These are phyloP conservation scores for Cerioporus squamosus DNA, from an alignment of 1,284 basidiomycete species.

Conservation along the genomic window DNA sequence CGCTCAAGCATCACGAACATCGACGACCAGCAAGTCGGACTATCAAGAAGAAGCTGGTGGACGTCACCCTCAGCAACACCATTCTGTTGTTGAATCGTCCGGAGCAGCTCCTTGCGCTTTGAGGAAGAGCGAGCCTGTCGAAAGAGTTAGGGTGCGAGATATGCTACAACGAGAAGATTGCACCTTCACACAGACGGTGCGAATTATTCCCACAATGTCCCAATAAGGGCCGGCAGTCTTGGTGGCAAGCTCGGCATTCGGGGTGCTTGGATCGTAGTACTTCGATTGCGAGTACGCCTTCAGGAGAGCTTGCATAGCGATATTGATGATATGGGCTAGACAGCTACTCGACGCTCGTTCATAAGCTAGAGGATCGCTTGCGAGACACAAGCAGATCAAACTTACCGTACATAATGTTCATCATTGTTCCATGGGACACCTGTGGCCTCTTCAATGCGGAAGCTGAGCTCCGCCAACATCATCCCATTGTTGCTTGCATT, in stretches of 20 bases:
- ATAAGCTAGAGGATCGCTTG: too few species aligned
- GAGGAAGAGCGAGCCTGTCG: constrained; percentile 3
- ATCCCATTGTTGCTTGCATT: constrained; percentile 41
- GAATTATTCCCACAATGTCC: constrained; percentile 4
- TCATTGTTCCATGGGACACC: too few species aligned
- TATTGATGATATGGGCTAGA: constrained; percentile 19
- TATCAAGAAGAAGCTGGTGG: constrained; percentile 7
- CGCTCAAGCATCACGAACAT: constrained; percentile 8
- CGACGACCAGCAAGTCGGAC: constrained; percentile 5
- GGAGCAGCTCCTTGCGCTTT: constrained; percentile 7
- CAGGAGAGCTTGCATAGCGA: constrained; percentile 13
- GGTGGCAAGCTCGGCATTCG: constrained; percentile 5
- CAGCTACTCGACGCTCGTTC: too few species aligned
- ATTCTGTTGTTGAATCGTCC: not conserved
- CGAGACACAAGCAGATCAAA: too few species aligned
- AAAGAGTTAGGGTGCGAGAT: too few species aligned
- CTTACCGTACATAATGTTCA: not conserved
- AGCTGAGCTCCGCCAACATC: constrained; percentile 34
- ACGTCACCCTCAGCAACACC: not conserved
- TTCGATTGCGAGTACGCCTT: not conserved
- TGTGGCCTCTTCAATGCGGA: not conserved
- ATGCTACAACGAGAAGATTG: too few species aligned
- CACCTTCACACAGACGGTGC: constrained; percentile 9
- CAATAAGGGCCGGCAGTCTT: not conserved
- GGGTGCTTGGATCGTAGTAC: constrained; percentile 9